These are phyloP conservation scores for Penicillium sp. DNA, from an alignment of 2,329 filamentous ascomycete genomes.

Conservation along the genomic window DNA sequence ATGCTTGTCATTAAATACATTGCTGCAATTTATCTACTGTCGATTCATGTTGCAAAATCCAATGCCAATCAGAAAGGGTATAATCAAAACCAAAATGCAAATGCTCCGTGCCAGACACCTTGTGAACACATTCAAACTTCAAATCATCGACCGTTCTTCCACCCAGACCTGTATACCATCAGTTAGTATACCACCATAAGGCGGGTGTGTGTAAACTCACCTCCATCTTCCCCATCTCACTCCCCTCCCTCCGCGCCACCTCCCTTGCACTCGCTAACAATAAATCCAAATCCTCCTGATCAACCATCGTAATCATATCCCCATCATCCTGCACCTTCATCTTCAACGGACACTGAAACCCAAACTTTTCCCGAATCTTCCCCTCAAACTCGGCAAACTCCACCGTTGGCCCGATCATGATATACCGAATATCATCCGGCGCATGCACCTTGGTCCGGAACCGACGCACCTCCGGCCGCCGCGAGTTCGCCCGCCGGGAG, in stretches of 20 bases:
- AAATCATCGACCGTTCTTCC: conserved; percentile 34
- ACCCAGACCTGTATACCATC: conserved; percentile 45
- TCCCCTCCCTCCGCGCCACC: conserved; percentile 69
- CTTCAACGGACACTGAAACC: conserved; percentile 60
- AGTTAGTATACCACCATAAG: conserved; percentile 1
- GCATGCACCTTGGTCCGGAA: conserved; percentile 90
- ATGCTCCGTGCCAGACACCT: conserved; percentile 10
- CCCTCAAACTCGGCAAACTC: conserved; percentile 77
- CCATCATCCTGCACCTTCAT: conserved; percentile 92
- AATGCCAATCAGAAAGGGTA: conserved; percentile 19
- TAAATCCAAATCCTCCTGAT: conserved; percentile 95
- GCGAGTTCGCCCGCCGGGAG: conserved; percentile 33
- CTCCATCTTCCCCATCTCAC: conserved; percentile 92
- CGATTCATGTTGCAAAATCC: conserved; percentile 3
- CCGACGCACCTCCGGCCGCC: conserved; percentile 67
- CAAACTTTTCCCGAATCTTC: conserved; percentile 84
- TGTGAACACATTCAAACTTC: not conserved
- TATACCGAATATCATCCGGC: conserved; percentile 83
- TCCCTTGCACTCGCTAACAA: conserved; percentile 70
- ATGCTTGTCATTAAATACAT: not conserved
- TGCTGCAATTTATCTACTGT: not conserved
- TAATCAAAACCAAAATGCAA: conserved; percentile 15
- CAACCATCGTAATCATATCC: conserved; percentile 96
- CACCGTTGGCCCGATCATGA: conserved; percentile 75
- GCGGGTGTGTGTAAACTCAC: conserved; percentile 55